Evolutionary conservation across 2,329 filamentous ascomycete genomes (phyloP), one percentile per base, ranked within the genome.

Genomic region (Sclerotinia glacialis): DNA sequence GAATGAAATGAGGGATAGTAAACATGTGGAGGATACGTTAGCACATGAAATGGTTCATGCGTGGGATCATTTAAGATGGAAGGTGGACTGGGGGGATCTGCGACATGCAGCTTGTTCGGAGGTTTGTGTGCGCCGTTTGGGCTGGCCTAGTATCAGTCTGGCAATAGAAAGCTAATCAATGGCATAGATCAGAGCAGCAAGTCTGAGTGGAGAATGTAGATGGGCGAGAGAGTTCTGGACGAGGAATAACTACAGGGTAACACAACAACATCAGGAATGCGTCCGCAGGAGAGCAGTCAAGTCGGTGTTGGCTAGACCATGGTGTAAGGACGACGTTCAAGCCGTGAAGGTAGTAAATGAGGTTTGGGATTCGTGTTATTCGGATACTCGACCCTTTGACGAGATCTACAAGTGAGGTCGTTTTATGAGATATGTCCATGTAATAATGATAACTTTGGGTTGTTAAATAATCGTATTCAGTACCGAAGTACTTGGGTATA

Each of bases 21-120:
- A 88, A 42, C 92, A 97, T 76, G 78, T 97, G 72, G 95, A 99
- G 80, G 95, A 99, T 77, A 97, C 93, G 14, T 82, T 99, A 75
- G 89, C 93, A 37, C 95, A 99, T 78, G 95, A 99, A 81, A 96
- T 99, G 92, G 90, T 99, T 64, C 95, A 99, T 78, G 93, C 93
- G 1, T 98, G 93, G 83, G 95, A 99, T 77, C 90, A 96, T 77
- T 76, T 98, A 72, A 82, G 94, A 70, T 99, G 92, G 82, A 95
- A 97, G 79, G 88, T 97, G 54, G 89, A 98, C 76, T 91, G 90
- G 81, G 78, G 81, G 86, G 82, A 92, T 77, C 77, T 99, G 78
- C 87, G 89, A 77, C 95, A 99, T 79, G 91, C 93, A 46, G 95
- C 95, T 65, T 99, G 95, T 78, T 90, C 93, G 66, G 95, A 99